Conservation (phyloP, 2,329 filamentous ascomycete species). For the Cordyceps sp. region DNA sequence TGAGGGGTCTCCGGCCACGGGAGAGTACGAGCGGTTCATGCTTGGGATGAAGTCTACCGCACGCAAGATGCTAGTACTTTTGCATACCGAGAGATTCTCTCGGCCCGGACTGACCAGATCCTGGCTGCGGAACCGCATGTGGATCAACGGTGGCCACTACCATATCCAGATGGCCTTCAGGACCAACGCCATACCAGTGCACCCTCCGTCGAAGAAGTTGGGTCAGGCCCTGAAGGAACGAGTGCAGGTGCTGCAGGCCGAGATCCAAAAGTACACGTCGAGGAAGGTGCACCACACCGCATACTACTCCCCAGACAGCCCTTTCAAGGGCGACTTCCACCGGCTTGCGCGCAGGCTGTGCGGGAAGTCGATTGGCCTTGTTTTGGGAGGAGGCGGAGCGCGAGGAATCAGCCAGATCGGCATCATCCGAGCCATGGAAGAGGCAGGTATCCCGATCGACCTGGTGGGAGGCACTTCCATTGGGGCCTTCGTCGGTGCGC, state of each 20-base stretch:
- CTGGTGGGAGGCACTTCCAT: conserved; percentile 93
- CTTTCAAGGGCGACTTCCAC: conserved; percentile 95
- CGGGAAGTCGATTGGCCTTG: conserved; percentile 85
- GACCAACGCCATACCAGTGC: conserved; percentile 57
- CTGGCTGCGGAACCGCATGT: conserved; percentile 84
- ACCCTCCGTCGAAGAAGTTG: conserved; percentile 59
- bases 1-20: conserved; percentile 76
- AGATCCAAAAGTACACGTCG: conserved; percentile 96
- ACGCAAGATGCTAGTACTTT: conserved; percentile 74
- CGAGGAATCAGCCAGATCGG: conserved; percentile 85
- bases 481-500: conserved; percentile 81
- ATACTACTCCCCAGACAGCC: conserved; percentile 78
- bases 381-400: conserved; percentile 85
- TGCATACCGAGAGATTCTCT: conserved; percentile 82
- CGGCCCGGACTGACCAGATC: conserved; percentile 67
- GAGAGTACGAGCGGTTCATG: conserved; percentile 92
- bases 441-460: conserved; percentile 91
- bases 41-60: conserved; percentile 96
- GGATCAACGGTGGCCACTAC: conserved; percentile 96
- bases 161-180: conserved; percentile 93
- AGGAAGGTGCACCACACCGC: conserved; percentile 77
- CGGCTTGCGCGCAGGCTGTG: conserved; percentile 77
- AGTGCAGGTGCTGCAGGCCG: conserved; percentile 86
- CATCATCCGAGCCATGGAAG: conserved; percentile 86
- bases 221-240: conserved; percentile 79